These are phyloP conservation scores for Cydonia oblonga DNA, from an alignment of 331 rosid genomes.

Conservation along the genomic window DNA sequence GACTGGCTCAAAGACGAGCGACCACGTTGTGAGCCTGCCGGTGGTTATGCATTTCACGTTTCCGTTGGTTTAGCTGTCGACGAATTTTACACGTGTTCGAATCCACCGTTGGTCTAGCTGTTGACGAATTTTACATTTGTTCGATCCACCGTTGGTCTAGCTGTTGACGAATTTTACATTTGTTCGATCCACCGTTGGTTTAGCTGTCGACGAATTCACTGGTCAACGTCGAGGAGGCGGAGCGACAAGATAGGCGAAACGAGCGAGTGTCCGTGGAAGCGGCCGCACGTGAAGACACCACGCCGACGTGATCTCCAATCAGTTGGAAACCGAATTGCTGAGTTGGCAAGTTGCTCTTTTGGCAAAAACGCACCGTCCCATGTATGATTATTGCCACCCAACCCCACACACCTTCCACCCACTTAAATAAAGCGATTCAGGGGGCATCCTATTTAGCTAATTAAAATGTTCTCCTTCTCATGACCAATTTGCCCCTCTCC, in stretches of 20 bases:
- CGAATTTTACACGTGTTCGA: not conserved
- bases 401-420: not conserved
- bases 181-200: not conserved
- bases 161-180: not conserved
- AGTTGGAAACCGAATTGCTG: constrained; percentile 32
- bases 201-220: not conserved
- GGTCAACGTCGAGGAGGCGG: not conserved
- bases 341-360: constrained; percentile 25
- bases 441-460: not conserved
- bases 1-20: not conserved
- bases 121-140: not conserved
- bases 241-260: not conserved
- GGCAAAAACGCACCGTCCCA: constrained; percentile 32
- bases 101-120: not conserved
- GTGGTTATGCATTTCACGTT: not conserved
- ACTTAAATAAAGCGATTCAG: not conserved
- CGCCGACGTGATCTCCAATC: constrained; percentile 29
- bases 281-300: constrained; percentile 21
- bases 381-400: constrained; percentile 31
- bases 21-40: not conserved
- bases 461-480: not conserved
- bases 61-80: too few species aligned
- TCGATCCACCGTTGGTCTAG: not conserved
- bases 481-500: constrained; percentile 19
- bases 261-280: constrained; percentile 2